phyloP scores from a whole-genome alignment of 2,329 filamentous ascomycete species.

The Cyphellophora attinorum region DNA sequence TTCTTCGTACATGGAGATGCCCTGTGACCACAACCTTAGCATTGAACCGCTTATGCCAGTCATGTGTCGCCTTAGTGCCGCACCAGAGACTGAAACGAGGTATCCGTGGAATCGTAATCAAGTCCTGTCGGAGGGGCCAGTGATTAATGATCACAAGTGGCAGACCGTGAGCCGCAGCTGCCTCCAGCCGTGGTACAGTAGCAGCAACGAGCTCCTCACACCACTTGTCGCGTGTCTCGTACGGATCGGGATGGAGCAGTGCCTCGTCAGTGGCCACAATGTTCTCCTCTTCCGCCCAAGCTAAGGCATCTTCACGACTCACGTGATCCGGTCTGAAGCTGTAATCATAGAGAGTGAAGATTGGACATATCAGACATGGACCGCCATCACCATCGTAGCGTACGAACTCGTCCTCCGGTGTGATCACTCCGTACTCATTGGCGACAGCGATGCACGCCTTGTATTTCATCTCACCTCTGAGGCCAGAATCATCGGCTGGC shows the following conservation, averaged over 20 bases:
- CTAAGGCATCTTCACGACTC: constrained; percentile 33
- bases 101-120: constrained; percentile 15
- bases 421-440: constrained; percentile 41
- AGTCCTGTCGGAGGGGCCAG: constrained; percentile 18
- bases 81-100: constrained; percentile 19
- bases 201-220: constrained; percentile 12
- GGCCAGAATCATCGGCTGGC: constrained; percentile 12
- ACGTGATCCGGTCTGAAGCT: constrained; percentile 44
- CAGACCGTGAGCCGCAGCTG: constrained; percentile 9
- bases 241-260: constrained; percentile 17
- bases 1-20: constrained; percentile 18
- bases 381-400: constrained; percentile 44
- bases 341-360: constrained; percentile 54
- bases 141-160: constrained; percentile 18
- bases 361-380: constrained; percentile 42
- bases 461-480: constrained; percentile 45
- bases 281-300: constrained; percentile 18
- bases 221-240: constrained; percentile 15
- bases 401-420: constrained; percentile 47
- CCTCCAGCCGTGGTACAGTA: constrained; percentile 11
- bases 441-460: constrained; percentile 45
- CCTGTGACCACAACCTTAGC: constrained; percentile 19
- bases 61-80: constrained; percentile 16
- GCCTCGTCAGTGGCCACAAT: constrained; percentile 17
- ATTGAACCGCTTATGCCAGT: constrained; percentile 17